Conservation (phyloP, 2,329 filamentous ascomycete genomes). For the Stenocarpella maydis region DNA sequence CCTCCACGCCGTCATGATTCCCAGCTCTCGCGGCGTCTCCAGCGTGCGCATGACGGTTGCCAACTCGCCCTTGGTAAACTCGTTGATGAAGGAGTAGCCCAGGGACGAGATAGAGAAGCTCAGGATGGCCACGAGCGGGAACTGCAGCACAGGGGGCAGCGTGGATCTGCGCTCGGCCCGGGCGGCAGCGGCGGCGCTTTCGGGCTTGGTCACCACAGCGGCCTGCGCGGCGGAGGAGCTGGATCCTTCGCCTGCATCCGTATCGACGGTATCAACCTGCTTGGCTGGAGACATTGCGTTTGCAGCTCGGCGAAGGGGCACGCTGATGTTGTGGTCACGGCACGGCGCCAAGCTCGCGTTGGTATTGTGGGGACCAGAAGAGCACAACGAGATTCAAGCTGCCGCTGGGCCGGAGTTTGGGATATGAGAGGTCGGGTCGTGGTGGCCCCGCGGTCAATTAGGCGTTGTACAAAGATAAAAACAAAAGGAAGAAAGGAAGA, state of each 20-base stretch:
- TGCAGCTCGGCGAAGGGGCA: background rate
- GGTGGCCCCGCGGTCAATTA: background rate
- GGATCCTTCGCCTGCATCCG: constrained; percentile 29
- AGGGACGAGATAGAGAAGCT: constrained; percentile 70
- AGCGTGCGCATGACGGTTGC: constrained; percentile 70
- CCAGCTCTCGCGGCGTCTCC: constrained; percentile 69
- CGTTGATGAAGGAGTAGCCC: constrained; percentile 69
- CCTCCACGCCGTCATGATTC: constrained; percentile 60
- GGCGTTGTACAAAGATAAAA: constrained; percentile 20
- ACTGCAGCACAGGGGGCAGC: constrained; percentile 56
- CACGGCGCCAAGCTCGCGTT: background rate
- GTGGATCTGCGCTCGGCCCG: constrained; percentile 40
- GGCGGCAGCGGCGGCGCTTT: background rate
- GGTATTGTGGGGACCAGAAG: background rate
- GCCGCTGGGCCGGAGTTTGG: constrained; percentile 1
- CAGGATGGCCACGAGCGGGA: constrained; percentile 61
- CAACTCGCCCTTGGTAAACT: constrained; percentile 71
- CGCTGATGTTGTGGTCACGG: background rate
- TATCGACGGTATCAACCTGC: constrained; percentile 11
- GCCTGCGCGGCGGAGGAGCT: constrained; percentile 10
- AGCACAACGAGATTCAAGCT: background rate
- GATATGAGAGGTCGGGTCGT: background rate
- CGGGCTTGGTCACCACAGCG: constrained; percentile 8
- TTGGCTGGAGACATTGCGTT: constrained; percentile 31
- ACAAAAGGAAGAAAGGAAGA: background rate